Evolutionary conservation across 805 yeast species (phyloP).

Genomic region (Candida anglica): DNA sequence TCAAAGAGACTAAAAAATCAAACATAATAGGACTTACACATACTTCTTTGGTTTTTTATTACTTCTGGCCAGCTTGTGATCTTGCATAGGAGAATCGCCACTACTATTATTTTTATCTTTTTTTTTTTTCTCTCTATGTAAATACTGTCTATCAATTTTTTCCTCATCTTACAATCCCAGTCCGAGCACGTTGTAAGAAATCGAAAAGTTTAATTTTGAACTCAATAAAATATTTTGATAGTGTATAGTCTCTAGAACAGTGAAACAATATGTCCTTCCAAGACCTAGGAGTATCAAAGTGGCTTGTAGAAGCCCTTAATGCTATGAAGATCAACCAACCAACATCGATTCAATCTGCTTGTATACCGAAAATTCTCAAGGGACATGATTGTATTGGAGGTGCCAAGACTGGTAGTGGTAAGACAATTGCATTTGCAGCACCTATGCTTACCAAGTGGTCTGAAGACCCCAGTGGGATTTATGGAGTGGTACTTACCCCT

Average conservation of each 20-base stretch:
- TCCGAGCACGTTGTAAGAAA: no score
- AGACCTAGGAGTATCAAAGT: constrained; percentile 71
- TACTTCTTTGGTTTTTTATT: no score
- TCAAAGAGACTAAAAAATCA: no score
- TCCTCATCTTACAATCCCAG: no score
- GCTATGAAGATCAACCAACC: constrained; percentile 84
- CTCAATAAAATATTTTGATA: no score
- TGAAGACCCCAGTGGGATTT: constrained; percentile 90
- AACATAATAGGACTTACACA: no score
- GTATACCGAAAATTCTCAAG: constrained; percentile 79
- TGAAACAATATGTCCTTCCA: constrained; percentile 43
- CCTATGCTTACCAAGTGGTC: constrained; percentile 96
- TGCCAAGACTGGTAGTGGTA: constrained; percentile 97
- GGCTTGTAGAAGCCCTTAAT: constrained; percentile 77
- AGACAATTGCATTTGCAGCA: constrained; percentile 96
- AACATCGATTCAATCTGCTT: constrained; percentile 79
- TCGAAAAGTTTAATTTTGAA: no score
- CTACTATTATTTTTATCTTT: no score
- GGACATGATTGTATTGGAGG: constrained; percentile 97
- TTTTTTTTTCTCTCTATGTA: no score
- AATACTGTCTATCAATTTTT: no score
- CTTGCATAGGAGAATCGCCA: no score
- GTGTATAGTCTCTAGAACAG: not conserved
- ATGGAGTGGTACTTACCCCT: constrained; percentile 86
- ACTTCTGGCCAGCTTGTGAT: no score